phyloP scores from a whole-genome alignment of 2,329 filamentous ascomycete species.

The Pleoardoris graminearum region DNA sequence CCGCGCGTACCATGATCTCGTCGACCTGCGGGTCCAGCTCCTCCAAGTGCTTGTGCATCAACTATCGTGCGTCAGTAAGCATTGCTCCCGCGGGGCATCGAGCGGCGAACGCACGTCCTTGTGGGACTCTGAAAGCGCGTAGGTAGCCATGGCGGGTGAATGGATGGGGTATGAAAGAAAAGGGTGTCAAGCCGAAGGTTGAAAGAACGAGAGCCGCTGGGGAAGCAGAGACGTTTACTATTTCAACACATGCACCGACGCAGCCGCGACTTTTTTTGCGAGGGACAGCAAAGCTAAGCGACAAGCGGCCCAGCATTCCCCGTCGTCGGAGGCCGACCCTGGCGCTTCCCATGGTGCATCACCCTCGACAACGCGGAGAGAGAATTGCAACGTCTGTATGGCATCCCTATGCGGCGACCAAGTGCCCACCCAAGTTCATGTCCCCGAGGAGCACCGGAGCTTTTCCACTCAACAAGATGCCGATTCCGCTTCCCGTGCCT shows the following conservation, averaged over 20 bases:
- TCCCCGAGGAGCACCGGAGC: not conserved
- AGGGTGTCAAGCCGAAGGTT: conserved; percentile 3
- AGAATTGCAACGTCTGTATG: not conserved
- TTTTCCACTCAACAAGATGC: not conserved
- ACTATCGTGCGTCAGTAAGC: conserved; percentile 59
- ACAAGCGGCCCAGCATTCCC: conserved; percentile 19
- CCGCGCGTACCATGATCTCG: conserved; percentile 81
- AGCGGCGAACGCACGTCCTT: conserved; percentile 59
- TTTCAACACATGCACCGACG: conserved; percentile 11
- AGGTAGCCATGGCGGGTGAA: conserved; percentile 48
- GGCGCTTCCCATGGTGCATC: not conserved
- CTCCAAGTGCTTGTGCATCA: conserved; percentile 93
- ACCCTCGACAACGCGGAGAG: not conserved
- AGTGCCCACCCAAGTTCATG: not conserved
- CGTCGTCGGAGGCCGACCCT: conserved; percentile 25
- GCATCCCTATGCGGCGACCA: not conserved
- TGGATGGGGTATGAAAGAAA: conserved; percentile 12
- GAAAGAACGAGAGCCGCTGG: not conserved
- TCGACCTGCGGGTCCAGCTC: conserved; percentile 94
- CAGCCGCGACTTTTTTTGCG: conserved; percentile 29
- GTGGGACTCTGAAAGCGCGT: conserved; percentile 69
- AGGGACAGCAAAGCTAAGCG: conserved; percentile 26
- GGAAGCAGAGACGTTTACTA: conserved; percentile 4
- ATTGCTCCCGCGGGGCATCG: conserved; percentile 14
- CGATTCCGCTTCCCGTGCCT: not conserved